Evolutionary conservation across 1,139 yeast genomes (phyloP), one percentile per base, ranked within the genome.

Genomic region (Geotrichum siamense): DNA sequence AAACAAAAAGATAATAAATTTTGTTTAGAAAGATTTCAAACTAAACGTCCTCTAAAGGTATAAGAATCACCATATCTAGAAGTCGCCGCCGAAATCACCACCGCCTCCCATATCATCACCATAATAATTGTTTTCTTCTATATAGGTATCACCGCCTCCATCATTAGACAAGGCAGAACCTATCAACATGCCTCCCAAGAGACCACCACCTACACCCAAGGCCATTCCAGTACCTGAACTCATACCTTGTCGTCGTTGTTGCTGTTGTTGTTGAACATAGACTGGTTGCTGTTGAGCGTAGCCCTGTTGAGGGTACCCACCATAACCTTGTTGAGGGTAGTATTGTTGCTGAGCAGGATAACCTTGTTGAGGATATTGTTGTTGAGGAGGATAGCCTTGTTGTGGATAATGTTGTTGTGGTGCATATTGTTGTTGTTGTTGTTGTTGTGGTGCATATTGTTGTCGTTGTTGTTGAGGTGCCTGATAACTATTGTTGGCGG

Each of bases 151-250:
- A 31, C 44, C 46, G 27, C 46, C 49, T 29, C 54, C 56, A 48
- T 21, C 28, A 17, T 26, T 15, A 16, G 25, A 26, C 3, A 76
- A 54, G 36, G 71, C 71, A 22, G 66, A 65, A 13, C 73, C 75
- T 27, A 79, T 57, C 48, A 80, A 61, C 69, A 79, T 67, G 49
- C 93, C 94, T 48, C 93, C 94, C 5, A 83, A 63, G 47, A 83
- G 58, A 63, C 94, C 94, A 29, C 82, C 91, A 53, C 91, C 93
- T 0, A 78, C 81, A 54, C 94, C 94, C 58, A 80, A 61, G 23
- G 82, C 77, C 66, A 76, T 57, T 29, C 78, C 75, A 9, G 67
- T 76, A 72, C 45, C 68, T 41, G 64, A 55, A 13, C 70, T 65
- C 41, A 64, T 39, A 19, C 38, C 32, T 12, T 13, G 20, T 32